phyloP scores from a whole-genome alignment of 2,329 filamentous ascomycete genomes.

The Xylogone sp. region DNA sequence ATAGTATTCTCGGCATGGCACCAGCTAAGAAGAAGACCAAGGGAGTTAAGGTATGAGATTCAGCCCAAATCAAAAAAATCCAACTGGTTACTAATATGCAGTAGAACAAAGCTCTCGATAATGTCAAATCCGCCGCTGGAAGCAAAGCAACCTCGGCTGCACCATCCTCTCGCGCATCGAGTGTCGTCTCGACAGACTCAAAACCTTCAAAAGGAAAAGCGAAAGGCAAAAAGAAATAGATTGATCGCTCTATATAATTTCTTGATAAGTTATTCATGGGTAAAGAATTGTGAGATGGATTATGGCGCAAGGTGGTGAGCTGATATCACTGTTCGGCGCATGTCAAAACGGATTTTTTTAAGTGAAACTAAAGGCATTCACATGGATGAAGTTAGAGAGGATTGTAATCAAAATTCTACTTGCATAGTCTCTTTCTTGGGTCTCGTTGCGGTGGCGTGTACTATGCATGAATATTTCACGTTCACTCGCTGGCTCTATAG shows the following conservation, averaged over 20 bases:
- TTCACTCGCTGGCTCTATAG: too few relatives aligned
- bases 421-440: not conserved
- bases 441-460: too few relatives aligned
- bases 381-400: not conserved
- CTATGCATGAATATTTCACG: too few relatives aligned
- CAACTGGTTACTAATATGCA: conserved; percentile 13
- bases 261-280: conserved; percentile 11
- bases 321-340: conserved; percentile 17
- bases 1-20: conserved; percentile 62
- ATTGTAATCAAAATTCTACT: not conserved
- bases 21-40: conserved; percentile 96
- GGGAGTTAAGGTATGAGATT: conserved; percentile 64
- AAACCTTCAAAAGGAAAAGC: conserved; percentile 35
- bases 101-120: conserved; percentile 91
- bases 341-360: not conserved
- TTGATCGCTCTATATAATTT: conserved; percentile 46
- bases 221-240: conserved; percentile 42
- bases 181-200: conserved; percentile 74
- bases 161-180: conserved; percentile 75
- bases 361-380: not conserved
- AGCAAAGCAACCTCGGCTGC: conserved; percentile 73
- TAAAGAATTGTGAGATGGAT: conserved; percentile 13
- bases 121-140: conserved; percentile 66
- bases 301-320: conserved; percentile 12
- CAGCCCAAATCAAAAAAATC: conserved; percentile 1